phyloP scores from a whole-genome alignment of 169 alveolate species.

The Eimeria sp. region DNA sequence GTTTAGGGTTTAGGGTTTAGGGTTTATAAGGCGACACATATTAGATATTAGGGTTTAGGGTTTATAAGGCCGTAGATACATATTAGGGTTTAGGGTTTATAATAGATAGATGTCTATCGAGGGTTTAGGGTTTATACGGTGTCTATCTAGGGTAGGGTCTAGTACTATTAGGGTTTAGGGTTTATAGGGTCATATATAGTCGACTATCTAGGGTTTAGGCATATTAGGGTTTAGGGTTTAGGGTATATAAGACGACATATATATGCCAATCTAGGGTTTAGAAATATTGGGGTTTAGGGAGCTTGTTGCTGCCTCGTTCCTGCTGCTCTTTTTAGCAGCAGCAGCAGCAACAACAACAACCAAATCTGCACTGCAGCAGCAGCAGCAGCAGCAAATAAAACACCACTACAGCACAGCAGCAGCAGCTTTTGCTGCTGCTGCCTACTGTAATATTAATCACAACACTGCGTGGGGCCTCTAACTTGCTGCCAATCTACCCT shows the following conservation, averaged over 20 bases:
- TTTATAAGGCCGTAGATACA: too few species aligned
- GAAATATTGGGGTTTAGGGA: not conserved
- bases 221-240: too few species aligned
- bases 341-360: too few species aligned
- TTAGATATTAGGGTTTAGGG: not conserved
- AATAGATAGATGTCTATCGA: not conserved
- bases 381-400: not conserved
- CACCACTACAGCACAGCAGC: not conserved
- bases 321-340: not conserved
- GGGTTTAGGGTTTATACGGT: not conserved
- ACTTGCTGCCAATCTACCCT: not conserved
- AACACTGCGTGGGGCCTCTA: not conserved
- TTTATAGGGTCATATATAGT: too few species aligned
- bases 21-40: not conserved
- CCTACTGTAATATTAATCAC: not conserved
- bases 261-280: too few species aligned
- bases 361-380: not conserved
- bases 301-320: not conserved
- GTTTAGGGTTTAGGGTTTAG: slow-evolving; percentile 33
- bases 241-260: too few species aligned
- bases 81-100: not conserved
- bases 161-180: too few species aligned
- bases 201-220: too few species aligned
- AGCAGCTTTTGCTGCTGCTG: slow-evolving; percentile 5
- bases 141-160: too few species aligned